These are phyloP conservation scores for Lactarius psammicola DNA, from an alignment of 768 basidiomycete genomes.

Conservation along the genomic window DNA sequence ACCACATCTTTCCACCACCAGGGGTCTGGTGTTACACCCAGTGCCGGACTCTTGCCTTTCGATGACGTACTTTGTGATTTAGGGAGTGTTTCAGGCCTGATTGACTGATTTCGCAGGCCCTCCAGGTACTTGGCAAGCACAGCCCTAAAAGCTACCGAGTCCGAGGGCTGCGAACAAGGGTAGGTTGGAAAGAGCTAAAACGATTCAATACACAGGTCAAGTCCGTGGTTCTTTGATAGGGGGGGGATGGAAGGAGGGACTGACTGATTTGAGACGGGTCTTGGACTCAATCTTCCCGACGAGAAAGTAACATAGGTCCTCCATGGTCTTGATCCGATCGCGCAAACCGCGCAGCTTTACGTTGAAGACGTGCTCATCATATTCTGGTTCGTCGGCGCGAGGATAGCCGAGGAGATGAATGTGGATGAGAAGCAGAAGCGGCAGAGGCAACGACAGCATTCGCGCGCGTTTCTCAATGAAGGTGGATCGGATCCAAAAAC, in stretches of 20 bases:
- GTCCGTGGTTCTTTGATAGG: slow-evolving; percentile 21
- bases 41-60: slow-evolving; percentile 29
- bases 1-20: slow-evolving; percentile 62
- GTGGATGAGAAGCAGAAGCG: slow-evolving; percentile 52
- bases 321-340: slow-evolving; percentile 51
- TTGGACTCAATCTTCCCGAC: slow-evolving; percentile 45
- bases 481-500: slow-evolving; percentile 8
- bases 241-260: slow-evolving; percentile 6
- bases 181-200: slow-evolving; percentile 48
- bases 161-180: slow-evolving; percentile 53
- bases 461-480: not conserved
- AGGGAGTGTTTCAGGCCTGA: slow-evolving; percentile 35
- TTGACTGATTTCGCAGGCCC: slow-evolving; percentile 41
- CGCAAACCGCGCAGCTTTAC: slow-evolving; percentile 45
- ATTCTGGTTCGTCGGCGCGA: slow-evolving; percentile 46
- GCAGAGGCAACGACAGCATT: slow-evolving; percentile 37
- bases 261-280: slow-evolving; percentile 32
- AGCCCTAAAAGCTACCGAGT: slow-evolving; percentile 50
- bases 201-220: not conserved
- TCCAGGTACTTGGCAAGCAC: slow-evolving; percentile 53
- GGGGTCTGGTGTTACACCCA: slow-evolving; percentile 24
- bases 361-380: slow-evolving; percentile 50
- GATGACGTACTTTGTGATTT: slow-evolving; percentile 17
- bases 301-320: slow-evolving; percentile 52
- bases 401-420: slow-evolving; percentile 54